Percentiles rank a stretch among this genome's conserved stretches.
phyloP scores from a whole-genome alignment of 2,329 filamentous ascomycete species.

The Penicillium janthinellum region DNA sequence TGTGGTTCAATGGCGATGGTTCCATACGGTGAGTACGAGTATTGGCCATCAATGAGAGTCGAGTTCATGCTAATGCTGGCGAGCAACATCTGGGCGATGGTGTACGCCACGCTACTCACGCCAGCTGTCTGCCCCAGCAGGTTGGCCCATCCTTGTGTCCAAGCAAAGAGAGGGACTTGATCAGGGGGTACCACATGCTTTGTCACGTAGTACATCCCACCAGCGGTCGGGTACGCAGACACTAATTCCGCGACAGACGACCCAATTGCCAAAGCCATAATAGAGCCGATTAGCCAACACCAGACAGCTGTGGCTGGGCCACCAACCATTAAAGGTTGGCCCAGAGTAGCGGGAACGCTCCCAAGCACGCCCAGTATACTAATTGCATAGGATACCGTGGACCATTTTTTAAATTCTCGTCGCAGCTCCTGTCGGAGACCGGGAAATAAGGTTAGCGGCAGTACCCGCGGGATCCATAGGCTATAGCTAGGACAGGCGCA shows the following conservation, averaged over 20 bases:
- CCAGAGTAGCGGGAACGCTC: conserved; percentile 66
- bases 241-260: conserved; percentile 67
- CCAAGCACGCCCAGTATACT: conserved; percentile 66
- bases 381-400: conserved; percentile 66
- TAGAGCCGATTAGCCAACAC: conserved; percentile 66
- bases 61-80: conserved; percentile 65
- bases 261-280: conserved; percentile 66
- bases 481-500: neutral
- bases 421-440: conserved; percentile 54
- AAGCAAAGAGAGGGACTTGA: conserved; percentile 64
- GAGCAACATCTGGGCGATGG: conserved; percentile 65
- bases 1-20: neutral
- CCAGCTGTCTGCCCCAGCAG: conserved; percentile 65
- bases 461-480: neutral
- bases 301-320: conserved; percentile 66
- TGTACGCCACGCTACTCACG: conserved; percentile 64
- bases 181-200: conserved; percentile 65
- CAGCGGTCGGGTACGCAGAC: conserved; percentile 67
- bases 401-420: conserved; percentile 68
- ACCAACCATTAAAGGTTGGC: conserved; percentile 59
- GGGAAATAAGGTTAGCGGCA: conserved; percentile 9
- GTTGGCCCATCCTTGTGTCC: conserved; percentile 70
- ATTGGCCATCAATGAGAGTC: conserved; percentile 50
- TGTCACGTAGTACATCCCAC: conserved; percentile 69
- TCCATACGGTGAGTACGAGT: conserved; percentile 60